Conservation (phyloP, 176 grass and related monocot species). For the Lolium perenne region DNA sequence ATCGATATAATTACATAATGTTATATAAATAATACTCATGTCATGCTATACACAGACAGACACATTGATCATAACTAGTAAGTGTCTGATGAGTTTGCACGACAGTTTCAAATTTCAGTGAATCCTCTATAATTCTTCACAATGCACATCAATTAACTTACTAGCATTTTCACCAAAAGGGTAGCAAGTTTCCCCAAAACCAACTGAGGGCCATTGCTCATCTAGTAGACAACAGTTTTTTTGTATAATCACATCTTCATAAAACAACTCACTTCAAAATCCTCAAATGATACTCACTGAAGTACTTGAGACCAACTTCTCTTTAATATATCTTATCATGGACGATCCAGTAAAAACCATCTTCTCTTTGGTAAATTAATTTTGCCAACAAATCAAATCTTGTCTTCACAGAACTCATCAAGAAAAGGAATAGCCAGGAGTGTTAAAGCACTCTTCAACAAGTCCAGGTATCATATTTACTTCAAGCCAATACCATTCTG, state of each 20-base stretch:
- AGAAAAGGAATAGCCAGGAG: conserved; percentile 55
- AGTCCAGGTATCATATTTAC: conserved; percentile 81
- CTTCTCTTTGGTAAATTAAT: conserved; percentile 59
- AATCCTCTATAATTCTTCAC: conserved; percentile 52
- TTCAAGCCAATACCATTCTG: conserved; percentile 73
- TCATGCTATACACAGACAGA: conserved; percentile 21
- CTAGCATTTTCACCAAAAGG: conserved; percentile 68
- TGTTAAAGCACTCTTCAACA: conserved; percentile 55
- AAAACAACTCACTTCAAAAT: conserved; percentile 68
- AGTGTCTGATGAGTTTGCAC: conserved; percentile 44
- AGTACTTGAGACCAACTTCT: conserved; percentile 71
- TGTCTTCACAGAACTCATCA: conserved; percentile 63
- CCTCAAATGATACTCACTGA: conserved; percentile 56
- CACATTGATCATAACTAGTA: conserved; percentile 28
- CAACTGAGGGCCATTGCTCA: conserved; percentile 45
- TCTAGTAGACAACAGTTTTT: conserved; percentile 46
- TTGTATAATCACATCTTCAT: conserved; percentile 59
- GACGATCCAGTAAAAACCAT: conserved; percentile 43
- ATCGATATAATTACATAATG: neutral
- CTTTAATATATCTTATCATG: conserved; percentile 69
- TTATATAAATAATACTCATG: conserved; percentile 33
- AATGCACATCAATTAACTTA: conserved; percentile 64
- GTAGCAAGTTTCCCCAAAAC: conserved; percentile 59
- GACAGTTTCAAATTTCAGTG: conserved; percentile 44
- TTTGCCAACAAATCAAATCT: conserved; percentile 56